phyloP scores from a whole-genome alignment of 129 eudicot genomes.

The Artemisia argyi region DNA sequence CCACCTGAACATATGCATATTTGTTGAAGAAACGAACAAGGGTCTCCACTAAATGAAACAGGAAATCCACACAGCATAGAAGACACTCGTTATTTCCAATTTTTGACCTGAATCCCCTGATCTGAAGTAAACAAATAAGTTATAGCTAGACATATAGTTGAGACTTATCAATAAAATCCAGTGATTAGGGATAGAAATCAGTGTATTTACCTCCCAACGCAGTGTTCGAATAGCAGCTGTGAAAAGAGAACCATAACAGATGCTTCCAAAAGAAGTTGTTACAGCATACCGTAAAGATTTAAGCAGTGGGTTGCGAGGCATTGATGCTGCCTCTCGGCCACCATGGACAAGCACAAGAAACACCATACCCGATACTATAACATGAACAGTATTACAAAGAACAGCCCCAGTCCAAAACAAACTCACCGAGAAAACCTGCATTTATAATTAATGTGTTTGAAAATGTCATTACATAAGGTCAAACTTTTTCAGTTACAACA shows the following conservation, averaged over 20 bases:
- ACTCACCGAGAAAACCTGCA: conserved; percentile 89
- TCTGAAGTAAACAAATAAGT: conserved; percentile 47
- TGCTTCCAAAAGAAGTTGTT: conserved; percentile 96
- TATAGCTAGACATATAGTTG: neutral
- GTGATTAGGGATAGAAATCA: neutral
- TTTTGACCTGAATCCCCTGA: conserved; percentile 92
- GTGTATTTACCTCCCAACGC: conserved; percentile 77
- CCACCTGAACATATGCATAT: conserved; percentile 96
- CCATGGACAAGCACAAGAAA: conserved; percentile 95
- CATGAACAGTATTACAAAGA: conserved; percentile 91
- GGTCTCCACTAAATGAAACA: conserved; percentile 94
- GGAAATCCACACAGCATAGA: conserved; percentile 86
- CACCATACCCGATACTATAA: conserved; percentile 94
- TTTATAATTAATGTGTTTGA: neutral
- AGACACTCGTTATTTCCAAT: conserved; percentile 93
- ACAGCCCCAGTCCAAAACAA: conserved; percentile 99
- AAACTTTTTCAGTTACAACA: neutral
- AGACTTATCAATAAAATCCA: neutral
- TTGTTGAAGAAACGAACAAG: conserved; percentile 97
- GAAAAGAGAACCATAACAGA: conserved; percentile 98
- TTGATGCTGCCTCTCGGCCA: conserved; percentile 72
- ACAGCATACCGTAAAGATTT: conserved; percentile 76
- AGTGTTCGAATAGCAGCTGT: conserved; percentile 95
- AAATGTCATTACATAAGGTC: conserved; percentile 3
- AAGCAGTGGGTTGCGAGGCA: conserved; percentile 76